Base-by-base conservation (phyloP, 2,329 filamentous ascomycete species). In the Neonectria coccinea region DNA sequence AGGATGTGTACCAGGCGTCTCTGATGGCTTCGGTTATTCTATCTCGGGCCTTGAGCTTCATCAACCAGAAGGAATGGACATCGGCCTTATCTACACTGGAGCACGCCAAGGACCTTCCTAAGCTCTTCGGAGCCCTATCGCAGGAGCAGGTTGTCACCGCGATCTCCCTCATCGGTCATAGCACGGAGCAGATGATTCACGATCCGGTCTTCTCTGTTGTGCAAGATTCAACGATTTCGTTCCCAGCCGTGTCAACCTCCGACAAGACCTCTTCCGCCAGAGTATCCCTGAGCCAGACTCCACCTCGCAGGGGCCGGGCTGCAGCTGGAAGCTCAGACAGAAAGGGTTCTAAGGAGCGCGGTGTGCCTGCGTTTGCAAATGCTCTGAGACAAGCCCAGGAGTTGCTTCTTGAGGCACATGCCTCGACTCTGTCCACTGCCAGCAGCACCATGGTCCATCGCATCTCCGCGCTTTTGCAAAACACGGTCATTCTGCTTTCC, bases 191-290 rank as follows among this genome's bases (percentile, higher is more conserved):
- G 73, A 92, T 97, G 82, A 86, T 89, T 12, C 86, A 87, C 5
- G 92, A 97, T 77, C 90, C 94, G 3, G 91, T 96, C 4, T 97
- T 95, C 77, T 97, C 93, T 18, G 92, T 95, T 10, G 86, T 98
- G 16, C 92, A 95, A 50, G 96, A 99, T 73, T 97, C 96, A 0
- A 97, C 94, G 0, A 89, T 97, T 27, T 97, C 94, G 0, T 91
- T 95, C 64, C 93, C 94, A 1, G 89, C 92, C 0, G 83, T 95
- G 41, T 80, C 81, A 25, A 74, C 77, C 67, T 76, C 79, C 27
- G 85, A 85, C 36, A 81, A 80, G 65, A 67, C 64, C n/a, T 69
- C 73, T 29, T 71, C 76, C 11, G 79, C 83, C 47, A 77, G 78
- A 31, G 67, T 75, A 22, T 79, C 79, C 2, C 62, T 78, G 4